These are phyloP conservation scores for Gentiana macrophylla DNA, from an alignment of 257 asterid species.

Conservation along the genomic window DNA sequence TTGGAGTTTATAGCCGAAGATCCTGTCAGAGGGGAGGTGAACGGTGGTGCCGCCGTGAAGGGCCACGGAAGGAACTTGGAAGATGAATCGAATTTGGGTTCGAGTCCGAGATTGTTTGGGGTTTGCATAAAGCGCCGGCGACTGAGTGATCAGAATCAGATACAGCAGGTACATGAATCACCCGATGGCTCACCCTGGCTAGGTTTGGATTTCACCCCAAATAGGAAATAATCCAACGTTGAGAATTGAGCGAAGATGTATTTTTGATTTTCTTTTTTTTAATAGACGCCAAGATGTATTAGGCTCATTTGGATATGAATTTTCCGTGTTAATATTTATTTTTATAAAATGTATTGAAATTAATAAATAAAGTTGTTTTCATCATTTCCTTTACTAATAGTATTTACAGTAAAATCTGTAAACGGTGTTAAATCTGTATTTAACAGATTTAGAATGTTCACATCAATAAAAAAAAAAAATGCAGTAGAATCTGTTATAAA, in stretches of 20 bases:
- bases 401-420: too few relatives aligned
- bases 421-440: too few relatives aligned
- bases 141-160: conserved; percentile 16
- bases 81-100: conserved; percentile 5
- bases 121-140: conserved; percentile 46
- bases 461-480: too few relatives aligned
- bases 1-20: conserved; percentile 12
- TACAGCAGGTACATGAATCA: conserved; percentile 8
- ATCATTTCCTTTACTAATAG: too few relatives aligned
- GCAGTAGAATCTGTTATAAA: too few relatives aligned
- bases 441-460: too few relatives aligned
- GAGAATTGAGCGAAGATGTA: background rate
- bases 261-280: too few relatives aligned
- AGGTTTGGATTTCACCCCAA: conserved; percentile 6
- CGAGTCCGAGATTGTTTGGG: conserved; percentile 54
- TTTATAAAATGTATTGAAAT: too few relatives aligned
- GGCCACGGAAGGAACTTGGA: conserved; percentile 8
- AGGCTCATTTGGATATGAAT: too few relatives aligned
- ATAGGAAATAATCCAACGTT: background rate
- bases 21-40: conserved; percentile 14
- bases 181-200: conserved; percentile 9
- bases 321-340: too few relatives aligned
- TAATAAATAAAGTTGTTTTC: too few relatives aligned
- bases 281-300: too few relatives aligned
- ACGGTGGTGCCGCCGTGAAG: conserved; percentile 9